Conservation (phyloP, 345 rosid species). For the Boechera divaricarpa region DNA sequence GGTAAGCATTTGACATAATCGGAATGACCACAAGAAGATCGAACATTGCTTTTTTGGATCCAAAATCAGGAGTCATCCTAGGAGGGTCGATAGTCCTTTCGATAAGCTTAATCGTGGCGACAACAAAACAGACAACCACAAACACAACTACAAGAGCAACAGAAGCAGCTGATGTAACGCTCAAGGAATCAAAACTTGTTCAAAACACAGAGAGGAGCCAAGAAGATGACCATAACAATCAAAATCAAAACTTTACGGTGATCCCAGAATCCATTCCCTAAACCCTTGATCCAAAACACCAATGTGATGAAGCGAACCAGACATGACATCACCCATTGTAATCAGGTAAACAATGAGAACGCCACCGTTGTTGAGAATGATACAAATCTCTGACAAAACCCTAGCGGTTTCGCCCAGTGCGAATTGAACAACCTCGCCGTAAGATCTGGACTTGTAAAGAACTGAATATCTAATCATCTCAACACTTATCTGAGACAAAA, state of each 20-base stretch:
- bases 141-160: constrained; percentile 92
- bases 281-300: constrained; percentile 96
- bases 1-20: constrained; percentile 82
- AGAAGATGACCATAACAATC: constrained; percentile 68
- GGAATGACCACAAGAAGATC: constrained; percentile 97
- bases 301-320: constrained; percentile 80
- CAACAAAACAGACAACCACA: constrained; percentile 73
- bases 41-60: constrained; percentile 68
- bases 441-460: constrained; percentile 67
- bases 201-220: constrained; percentile 85
- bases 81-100: constrained; percentile 82
- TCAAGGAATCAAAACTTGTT: constrained; percentile 87
- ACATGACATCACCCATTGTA: constrained; percentile 93
- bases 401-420: constrained; percentile 87
- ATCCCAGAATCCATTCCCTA: constrained; percentile 92
- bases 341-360: constrained; percentile 90
- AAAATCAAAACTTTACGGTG: constrained; percentile 78
- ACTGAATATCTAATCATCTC: constrained; percentile 82
- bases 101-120: constrained; percentile 78
- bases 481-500: constrained; percentile 40
- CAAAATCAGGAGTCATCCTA: constrained; percentile 75
- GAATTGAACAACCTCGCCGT: constrained; percentile 84
- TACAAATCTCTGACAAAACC: constrained; percentile 85
- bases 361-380: constrained; percentile 91
- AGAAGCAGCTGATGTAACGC: constrained; percentile 86